These are phyloP conservation scores for Reticulomyxa filosa DNA, from an alignment of 78 protist species.

Conservation along the genomic window DNA sequence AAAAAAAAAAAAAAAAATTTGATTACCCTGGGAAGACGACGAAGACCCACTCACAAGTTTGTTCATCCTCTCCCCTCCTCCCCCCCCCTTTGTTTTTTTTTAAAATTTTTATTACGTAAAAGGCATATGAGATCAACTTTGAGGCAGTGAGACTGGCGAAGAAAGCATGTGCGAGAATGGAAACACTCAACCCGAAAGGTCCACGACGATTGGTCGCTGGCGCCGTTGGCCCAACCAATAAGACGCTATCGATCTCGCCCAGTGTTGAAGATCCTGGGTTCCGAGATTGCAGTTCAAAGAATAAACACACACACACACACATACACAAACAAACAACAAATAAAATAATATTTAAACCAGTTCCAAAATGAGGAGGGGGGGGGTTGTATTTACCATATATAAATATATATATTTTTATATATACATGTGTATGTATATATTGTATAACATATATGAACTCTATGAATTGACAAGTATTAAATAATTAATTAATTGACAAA, in stretches of 20 bases:
- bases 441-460: background rate
- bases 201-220: constrained; percentile 75
- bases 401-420: background rate
- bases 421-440: background rate
- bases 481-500: too few species aligned
- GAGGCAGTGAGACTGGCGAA: constrained; percentile 44
- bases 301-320: too few species aligned
- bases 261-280: constrained; percentile 72
- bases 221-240: constrained; percentile 90
- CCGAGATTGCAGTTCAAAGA: constrained; percentile 42
- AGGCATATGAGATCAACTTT: background rate
- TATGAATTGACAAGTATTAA: too few species aligned
- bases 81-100: background rate
- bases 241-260: constrained; percentile 79
- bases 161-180: constrained; percentile 25
- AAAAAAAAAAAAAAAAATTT: too few species aligned
- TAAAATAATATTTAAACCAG: too few species aligned
- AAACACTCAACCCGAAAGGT: background rate
- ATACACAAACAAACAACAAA: too few species aligned
- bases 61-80: background rate
- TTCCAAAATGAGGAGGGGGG: too few species aligned
- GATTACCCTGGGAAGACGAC: too few species aligned
- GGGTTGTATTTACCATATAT: background rate
- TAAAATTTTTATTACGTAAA: too few species aligned
- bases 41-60: too few species aligned